Evolutionary conservation across 306 rosid genomes (phyloP).

Genomic region (Rosa chinensis): DNA sequence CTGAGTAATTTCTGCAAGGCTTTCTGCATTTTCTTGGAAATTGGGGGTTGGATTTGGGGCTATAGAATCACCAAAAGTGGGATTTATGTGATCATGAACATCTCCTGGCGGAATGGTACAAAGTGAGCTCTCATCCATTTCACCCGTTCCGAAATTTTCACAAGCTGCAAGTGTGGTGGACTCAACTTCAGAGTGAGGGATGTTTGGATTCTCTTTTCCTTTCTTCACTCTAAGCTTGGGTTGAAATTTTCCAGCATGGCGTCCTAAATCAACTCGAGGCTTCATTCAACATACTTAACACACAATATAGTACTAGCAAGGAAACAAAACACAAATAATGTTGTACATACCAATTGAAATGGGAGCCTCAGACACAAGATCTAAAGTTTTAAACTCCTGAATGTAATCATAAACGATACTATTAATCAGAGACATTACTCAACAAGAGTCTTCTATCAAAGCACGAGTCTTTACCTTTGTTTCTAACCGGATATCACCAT

Average conservation of each 20-base stretch:
- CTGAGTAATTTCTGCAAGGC: constrained; percentile 24
- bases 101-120: constrained; percentile 30
- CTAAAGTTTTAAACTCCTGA: constrained; percentile 41
- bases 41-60: constrained; percentile 30
- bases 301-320: constrained; percentile 3
- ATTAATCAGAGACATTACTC: background rate
- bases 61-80: constrained; percentile 32
- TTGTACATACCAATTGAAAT: constrained; percentile 32
- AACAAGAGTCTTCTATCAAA: background rate
- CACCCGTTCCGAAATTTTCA: constrained; percentile 21
- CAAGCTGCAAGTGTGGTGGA: constrained; percentile 14
- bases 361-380: constrained; percentile 11
- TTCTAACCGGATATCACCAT: constrained; percentile 26
- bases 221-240: constrained; percentile 38
- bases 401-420: constrained; percentile 24
- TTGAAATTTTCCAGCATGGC: constrained; percentile 31
- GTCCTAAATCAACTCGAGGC: constrained; percentile 25
- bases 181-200: constrained; percentile 29
- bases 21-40: constrained; percentile 46
- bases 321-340: background rate
- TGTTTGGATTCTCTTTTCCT: constrained; percentile 22
- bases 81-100: constrained; percentile 37
- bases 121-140: constrained; percentile 28
- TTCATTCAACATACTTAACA: background rate
- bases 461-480: constrained; percentile 31